Evolutionary conservation across 2,329 filamentous ascomycete genomes (phyloP).

Genomic region (Berkeleyomyces basicola): DNA sequence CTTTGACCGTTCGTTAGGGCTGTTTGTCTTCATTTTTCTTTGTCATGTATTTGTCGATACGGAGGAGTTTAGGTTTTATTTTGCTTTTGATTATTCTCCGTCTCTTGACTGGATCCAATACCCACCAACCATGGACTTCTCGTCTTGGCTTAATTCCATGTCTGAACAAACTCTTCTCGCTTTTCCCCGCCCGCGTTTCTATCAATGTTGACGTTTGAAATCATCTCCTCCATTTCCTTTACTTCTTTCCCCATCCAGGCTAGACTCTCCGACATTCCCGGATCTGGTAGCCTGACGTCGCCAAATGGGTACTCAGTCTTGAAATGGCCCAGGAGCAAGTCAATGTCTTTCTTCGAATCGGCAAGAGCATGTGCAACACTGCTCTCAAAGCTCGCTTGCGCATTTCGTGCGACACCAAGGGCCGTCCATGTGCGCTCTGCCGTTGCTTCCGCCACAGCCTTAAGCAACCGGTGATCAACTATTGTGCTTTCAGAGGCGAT

Average conservation of each 20-base stretch:
- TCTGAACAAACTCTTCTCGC: constrained; percentile 31
- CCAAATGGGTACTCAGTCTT: constrained; percentile 35
- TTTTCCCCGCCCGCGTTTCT: constrained; percentile 27
- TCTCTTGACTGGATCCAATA: neutral
- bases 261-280: constrained; percentile 36
- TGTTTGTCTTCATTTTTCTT: neutral
- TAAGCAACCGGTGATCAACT: neutral
- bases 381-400: constrained; percentile 35
- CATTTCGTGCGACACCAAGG: constrained; percentile 26
- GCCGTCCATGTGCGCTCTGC: constrained; percentile 27
- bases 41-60: neutral
- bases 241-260: constrained; percentile 30
- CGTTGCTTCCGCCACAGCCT: constrained; percentile 18
- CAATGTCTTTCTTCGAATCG: constrained; percentile 32
- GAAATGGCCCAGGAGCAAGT: constrained; percentile 33
- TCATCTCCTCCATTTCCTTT: constrained; percentile 23
- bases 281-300: constrained; percentile 33
- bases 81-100: neutral
- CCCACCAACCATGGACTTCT: neutral
- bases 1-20: neutral
- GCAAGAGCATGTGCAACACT: constrained; percentile 26
- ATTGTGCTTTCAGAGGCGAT: neutral
- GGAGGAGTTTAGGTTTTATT: neutral
- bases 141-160: constrained; percentile 21
- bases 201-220: constrained; percentile 25